A percentile compares a stretch with the other conserved stretches of the same genome.
Conservation (phyloP, 2,329 filamentous ascomycete genomes). For the Cercospora sojina region DNA sequence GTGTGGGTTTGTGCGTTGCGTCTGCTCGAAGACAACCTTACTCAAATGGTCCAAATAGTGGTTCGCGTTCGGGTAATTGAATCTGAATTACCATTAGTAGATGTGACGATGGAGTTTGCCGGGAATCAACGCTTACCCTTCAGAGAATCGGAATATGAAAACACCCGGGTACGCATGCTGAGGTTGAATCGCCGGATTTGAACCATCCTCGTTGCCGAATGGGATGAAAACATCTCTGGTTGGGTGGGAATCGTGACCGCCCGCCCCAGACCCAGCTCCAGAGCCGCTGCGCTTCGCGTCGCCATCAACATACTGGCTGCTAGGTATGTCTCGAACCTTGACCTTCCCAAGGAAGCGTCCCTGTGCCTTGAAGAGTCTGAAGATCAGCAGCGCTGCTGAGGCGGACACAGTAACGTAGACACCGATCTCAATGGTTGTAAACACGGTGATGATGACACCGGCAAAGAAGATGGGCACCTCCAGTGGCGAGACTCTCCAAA, state of each 20-base stretch:
- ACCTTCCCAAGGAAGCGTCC: conserved; percentile 83
- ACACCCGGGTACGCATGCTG: conserved; percentile 83
- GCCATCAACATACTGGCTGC: background rate
- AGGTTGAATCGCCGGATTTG: conserved; percentile 80
- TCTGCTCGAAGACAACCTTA: conserved; percentile 54
- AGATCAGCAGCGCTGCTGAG: conserved; percentile 76
- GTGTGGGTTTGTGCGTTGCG: conserved; percentile 71
- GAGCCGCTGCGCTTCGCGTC: conserved; percentile 18
- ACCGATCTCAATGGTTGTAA: conserved; percentile 84
- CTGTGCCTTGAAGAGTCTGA: conserved; percentile 76
- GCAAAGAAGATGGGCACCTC: conserved; percentile 92
- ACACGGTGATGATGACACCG: conserved; percentile 86
- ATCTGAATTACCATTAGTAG: conserved; percentile 39
- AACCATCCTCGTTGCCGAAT: conserved; percentile 81
- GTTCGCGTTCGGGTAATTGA: conserved; percentile 93
- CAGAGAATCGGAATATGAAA: conserved; percentile 92
- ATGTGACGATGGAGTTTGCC: too few relatives aligned
- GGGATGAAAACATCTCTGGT: conserved; percentile 82
- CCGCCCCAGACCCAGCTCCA: conserved; percentile 28
- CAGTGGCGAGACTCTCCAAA: conserved; percentile 88
- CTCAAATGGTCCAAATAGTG: conserved; percentile 74
- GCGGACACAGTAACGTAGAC: conserved; percentile 83
- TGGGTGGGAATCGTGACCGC: conserved; percentile 49
- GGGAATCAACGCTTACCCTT: conserved; percentile 52
- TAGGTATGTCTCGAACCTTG: conserved; percentile 72